Percentiles rank a stretch among this genome's conserved stretches.
Conservation (phyloP, 2,329 filamentous ascomycete genomes). For the Acrocalymma vagum region DNA sequence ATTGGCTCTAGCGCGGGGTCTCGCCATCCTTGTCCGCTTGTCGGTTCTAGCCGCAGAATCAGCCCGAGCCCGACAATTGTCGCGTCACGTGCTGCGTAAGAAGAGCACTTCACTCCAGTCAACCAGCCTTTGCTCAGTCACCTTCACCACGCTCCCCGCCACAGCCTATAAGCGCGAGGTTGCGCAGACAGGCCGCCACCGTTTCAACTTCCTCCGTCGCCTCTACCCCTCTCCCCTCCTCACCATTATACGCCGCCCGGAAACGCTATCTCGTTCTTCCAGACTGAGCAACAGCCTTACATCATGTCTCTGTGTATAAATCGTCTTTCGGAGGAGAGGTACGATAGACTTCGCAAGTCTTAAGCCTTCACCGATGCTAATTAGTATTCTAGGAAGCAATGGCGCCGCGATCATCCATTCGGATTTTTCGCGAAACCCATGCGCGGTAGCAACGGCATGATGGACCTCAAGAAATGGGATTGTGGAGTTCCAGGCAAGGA, state of each 20-base stretch:
- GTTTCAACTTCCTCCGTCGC: no score
- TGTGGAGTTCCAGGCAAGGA: constrained; percentile 96
- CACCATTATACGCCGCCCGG: no score
- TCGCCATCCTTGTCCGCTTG: no score
- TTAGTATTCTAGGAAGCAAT: constrained; percentile 77
- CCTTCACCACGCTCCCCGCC: background rate
- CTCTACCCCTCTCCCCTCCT: no score
- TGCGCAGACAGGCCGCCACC: no score
- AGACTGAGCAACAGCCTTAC: constrained; percentile 11
- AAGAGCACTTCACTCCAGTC: background rate
- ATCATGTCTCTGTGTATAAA: constrained; percentile 88
- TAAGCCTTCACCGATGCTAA: constrained; percentile 21
- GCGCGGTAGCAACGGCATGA: constrained; percentile 78
- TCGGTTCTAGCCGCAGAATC: no score
- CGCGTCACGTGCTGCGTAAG: no score
- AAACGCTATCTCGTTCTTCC: no score
- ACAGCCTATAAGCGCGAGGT: no score
- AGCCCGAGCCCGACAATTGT: background rate
- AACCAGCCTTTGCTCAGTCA: constrained; percentile 1
- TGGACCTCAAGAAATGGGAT: constrained; percentile 96
- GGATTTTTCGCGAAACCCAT: constrained; percentile 94
- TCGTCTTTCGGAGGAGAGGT: constrained; percentile 59
- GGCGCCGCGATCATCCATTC: constrained; percentile 96
- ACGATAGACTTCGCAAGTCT: constrained; percentile 5
- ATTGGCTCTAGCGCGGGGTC: no score